Base-by-base conservation (phyloP, 148 eudicot species). In the Arbutus unedo region DNA sequence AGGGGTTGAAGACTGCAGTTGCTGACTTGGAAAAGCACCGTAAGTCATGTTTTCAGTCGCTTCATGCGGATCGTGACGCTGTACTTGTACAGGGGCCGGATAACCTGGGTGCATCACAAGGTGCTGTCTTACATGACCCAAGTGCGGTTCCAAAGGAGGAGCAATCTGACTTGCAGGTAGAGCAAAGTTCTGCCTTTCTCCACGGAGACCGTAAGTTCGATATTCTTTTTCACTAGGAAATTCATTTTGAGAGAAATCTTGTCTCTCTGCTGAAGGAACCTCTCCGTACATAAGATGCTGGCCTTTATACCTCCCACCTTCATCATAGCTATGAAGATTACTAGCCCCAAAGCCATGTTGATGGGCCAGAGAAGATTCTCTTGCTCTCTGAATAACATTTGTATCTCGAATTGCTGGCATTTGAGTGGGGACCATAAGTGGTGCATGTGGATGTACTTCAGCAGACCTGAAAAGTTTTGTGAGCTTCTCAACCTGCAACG, bases 401-500 rank as follows among this genome's bases (percentile, higher is more conserved):
- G 48, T 43, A 72, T 44, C 38, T 49, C 48, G 55, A 74, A 74
- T 5, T 74, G 55, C 21, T 23, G 53, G 14, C 55, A 21, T 48
- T 48, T 15, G 18, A 13, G 55, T n/a, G 38, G 77, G 74, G 48
- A 9, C 74, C 47, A 70, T 14, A 64, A 86, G n/a, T 81, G 81
- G 87, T 23, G 85, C 82, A 76, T 85, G 80, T 57, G 89, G 79
- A 43, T 80, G 85, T 76, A 76, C 76, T 67, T 71, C 60, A 57
- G 75, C 76, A 21, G 92, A 91, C 38, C 79, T 85, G 84, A 92
- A 95, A n/a, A 93, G 77, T 3, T 82, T 41, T 41, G 57, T 81
- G 41, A 95, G 93, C 50, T 86, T 86, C 80, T 86, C 84, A 41
- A 91, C 98, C 98, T 95, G 92, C 84, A 87, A 81, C 10, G 3